Percentiles rank a stretch among this genome's conserved stretches.
Evolutionary conservation across 2,329 filamentous ascomycete genomes (phyloP).

Genomic region (Cytospora schulzeri): DNA sequence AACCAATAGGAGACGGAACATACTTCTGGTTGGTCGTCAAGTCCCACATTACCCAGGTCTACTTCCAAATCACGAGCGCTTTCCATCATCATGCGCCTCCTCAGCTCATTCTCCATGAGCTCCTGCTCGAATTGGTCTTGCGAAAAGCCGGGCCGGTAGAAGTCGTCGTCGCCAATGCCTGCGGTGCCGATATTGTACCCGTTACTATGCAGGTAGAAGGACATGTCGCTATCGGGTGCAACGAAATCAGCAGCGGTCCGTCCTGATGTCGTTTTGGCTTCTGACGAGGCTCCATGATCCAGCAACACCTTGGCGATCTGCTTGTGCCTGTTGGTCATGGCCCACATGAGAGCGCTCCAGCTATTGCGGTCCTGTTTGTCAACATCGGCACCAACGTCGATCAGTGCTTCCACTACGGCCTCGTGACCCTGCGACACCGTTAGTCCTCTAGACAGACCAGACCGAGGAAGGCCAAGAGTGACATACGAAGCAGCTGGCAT

Average conservation of each 20-base stretch:
- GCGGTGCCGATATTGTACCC: constrained; percentile 86
- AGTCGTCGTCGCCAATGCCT: constrained; percentile 77
- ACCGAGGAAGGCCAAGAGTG: constrained; percentile 18
- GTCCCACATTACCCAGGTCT: constrained; percentile 89
- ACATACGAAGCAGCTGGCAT: constrained; percentile 94
- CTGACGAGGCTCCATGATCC: constrained; percentile 91
- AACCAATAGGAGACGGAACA: constrained; percentile 9
- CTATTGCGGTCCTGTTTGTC: constrained; percentile 94
- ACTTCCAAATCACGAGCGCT: constrained; percentile 96
- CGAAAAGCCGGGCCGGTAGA: constrained; percentile 88
- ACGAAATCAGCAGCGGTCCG: constrained; percentile 96
- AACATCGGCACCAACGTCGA: constrained; percentile 84
- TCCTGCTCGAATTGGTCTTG: constrained; percentile 97
- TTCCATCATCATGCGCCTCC: constrained; percentile 98
- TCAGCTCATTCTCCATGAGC: constrained; percentile 94
- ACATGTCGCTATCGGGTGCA: constrained; percentile 93
- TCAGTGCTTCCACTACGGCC: constrained; percentile 78
- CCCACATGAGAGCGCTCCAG: constrained; percentile 99
- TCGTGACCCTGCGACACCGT: constrained; percentile 70
- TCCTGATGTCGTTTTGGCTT: constrained; percentile 91
- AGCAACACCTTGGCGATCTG: constrained; percentile 89
- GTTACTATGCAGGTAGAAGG: constrained; percentile 90
- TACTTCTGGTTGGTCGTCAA: constrained; percentile 94
- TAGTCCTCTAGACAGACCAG: constrained; percentile 25
- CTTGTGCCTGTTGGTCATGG: constrained; percentile 98